Base-by-base conservation (phyloP, 129 eudicot species). In the Glebionis coronaria region DNA sequence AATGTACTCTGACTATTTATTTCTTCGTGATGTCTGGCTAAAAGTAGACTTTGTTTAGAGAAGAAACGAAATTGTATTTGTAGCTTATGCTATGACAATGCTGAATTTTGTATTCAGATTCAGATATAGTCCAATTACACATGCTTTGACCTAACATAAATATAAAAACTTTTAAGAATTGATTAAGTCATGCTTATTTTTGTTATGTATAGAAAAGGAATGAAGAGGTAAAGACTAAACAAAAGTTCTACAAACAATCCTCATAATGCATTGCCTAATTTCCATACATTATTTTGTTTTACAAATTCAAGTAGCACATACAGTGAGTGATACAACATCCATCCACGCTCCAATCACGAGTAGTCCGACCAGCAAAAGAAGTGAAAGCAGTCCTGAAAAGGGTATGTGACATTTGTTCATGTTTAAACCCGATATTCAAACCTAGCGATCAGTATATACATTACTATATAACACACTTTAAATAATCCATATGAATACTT, bases 321-420 rank as follows among this genome's bases (percentile, higher is more conserved):
- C 99, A 52, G 97, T 79, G 19, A 85, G 85, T 16, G 95, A 82
- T 44, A 88, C 53, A 11, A 81, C 69, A 70, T 82, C 84, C 85
- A 83, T 63, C 82, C 82, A 73, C 62, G 73, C 83, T 63, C 97
- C 95, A 63, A 82, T 46, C 28, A 80, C 79, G 19, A 93, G 92
- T 8, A 89, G 82, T 45, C 76, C 72, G 49, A 93, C 82, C 73
- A 89, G 78, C 76, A 84, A 66, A 68, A 86, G 50, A 61, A 93
- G 90, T 25, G 83, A 84, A 14, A 81, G 11, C 79, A 86, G 46
- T 50, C 99, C 99, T 93, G 72, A 51, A 60, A 84, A 63, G 44
- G 12, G 42, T 7, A 2, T 35, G 13, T 31, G 63, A 53, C 38
- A 53, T 19, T 53, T 44, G 42, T 13, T 35, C 12, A 52, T 54